These are phyloP conservation scores for Cryomyces antarcticus DNA, from an alignment of 495 filamentous ascomycete genomes.

Conservation along the genomic window DNA sequence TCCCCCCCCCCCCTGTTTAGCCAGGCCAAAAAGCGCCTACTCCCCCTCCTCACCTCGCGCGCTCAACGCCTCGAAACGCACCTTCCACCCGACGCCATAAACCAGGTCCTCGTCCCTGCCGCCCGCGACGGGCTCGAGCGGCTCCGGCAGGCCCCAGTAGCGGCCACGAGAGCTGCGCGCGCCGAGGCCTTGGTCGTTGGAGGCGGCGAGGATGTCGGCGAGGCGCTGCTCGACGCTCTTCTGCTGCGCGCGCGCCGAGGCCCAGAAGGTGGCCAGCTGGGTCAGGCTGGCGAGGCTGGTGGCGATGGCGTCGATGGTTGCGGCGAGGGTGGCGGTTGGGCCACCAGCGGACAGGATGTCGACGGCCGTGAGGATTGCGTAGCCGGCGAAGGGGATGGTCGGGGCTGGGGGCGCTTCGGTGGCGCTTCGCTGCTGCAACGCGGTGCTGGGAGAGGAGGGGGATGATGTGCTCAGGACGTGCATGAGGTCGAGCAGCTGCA, in stretches of 20 bases:
- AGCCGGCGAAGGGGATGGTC: conserved; percentile 15
- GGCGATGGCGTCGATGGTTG: conserved; percentile 6
- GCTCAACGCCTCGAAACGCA: not conserved
- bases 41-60: no score
- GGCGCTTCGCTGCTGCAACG: not conserved
- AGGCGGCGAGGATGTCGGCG: not conserved
- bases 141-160: not conserved
- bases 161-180: not conserved
- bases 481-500: conserved; percentile 10
- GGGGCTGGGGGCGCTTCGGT: conserved; percentile 1
- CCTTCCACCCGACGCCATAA: not conserved
- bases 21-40: no score
- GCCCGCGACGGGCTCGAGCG: not conserved
- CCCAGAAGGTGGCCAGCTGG: conserved; percentile 12
- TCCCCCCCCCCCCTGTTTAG: no score
- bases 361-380: conserved; percentile 13
- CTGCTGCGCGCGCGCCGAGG: conserved; percentile 8
- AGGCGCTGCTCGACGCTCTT: not conserved
- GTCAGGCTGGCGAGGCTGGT: conserved; percentile 8
- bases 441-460: conserved; percentile 3
- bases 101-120: not conserved
- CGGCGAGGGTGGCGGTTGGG: conserved; percentile 6
- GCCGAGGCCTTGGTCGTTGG: not conserved
- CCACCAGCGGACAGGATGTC: conserved; percentile 15
- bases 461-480: not conserved